A percentile compares a stretch with the other conserved stretches of the same genome.
These are phyloP conservation scores for Colletotrichum sp. DNA, from an alignment of 2,329 filamentous ascomycete genomes.

Conservation along the genomic window DNA sequence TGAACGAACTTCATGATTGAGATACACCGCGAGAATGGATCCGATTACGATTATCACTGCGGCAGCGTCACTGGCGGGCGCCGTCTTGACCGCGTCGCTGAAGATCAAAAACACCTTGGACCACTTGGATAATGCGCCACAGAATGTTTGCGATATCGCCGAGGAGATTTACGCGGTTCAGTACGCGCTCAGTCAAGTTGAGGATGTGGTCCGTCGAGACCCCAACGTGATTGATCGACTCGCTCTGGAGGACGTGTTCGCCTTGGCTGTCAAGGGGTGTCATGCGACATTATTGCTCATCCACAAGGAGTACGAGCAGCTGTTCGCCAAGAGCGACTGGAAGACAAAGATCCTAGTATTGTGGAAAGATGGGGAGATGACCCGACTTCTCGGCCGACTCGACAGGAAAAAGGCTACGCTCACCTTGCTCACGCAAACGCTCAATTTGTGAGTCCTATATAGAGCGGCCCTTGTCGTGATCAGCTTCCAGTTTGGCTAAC, in stretches of 20 bases:
- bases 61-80: constrained; percentile 11
- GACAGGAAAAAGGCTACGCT: constrained; percentile 17
- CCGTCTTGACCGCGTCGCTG: constrained; percentile 8
- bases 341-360: not conserved
- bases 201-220: constrained; percentile 10
- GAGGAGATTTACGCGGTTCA: constrained; percentile 16
- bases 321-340: constrained; percentile 10
- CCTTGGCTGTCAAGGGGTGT: constrained; percentile 13
- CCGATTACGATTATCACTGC: constrained; percentile 29
- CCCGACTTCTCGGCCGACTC: not conserved
- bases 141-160: constrained; percentile 10
- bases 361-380: constrained; percentile 19
- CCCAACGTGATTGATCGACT: constrained; percentile 8
- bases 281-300: constrained; percentile 12
- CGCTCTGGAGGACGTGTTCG: constrained; percentile 7
- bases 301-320: constrained; percentile 11
- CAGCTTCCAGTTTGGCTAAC: not conserved
- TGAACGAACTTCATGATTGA: too few species aligned
- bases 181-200: constrained; percentile 9
- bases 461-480: not conserved
- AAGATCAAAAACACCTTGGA: constrained; percentile 15
- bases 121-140: constrained; percentile 4
- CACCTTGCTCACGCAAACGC: constrained; percentile 11
- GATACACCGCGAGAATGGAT: constrained; percentile 23
- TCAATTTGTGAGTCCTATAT: not conserved